These are phyloP conservation scores for Tritrichomonas musculus DNA, from an alignment of 208 protist genomes.

Conservation along the genomic window DNA sequence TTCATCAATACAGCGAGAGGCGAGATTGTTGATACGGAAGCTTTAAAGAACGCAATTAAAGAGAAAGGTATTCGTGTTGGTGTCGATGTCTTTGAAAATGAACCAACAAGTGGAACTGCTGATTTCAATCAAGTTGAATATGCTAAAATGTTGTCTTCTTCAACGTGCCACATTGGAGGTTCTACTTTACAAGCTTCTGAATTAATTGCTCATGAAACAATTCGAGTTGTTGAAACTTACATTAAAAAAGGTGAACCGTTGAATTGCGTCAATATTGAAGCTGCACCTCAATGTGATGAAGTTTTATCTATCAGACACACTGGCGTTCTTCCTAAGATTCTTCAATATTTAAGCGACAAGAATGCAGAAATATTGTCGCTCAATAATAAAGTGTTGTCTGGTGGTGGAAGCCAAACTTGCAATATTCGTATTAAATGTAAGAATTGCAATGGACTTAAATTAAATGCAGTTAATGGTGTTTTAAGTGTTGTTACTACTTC, in stretches of 20 bases:
- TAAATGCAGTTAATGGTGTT: neutral
- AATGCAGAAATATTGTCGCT: neutral
- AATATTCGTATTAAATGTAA: neutral
- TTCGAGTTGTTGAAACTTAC: neutral
- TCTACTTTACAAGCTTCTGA: neutral
- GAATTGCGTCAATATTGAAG: neutral
- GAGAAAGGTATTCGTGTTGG: slow-evolving; percentile 1
- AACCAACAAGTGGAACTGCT: neutral
- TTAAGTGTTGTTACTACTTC: neutral
- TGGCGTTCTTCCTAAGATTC: neutral
- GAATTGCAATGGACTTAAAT: neutral
- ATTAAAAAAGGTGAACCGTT: neutral
- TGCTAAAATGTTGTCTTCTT: neutral
- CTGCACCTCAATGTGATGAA: neutral
- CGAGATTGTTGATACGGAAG: neutral
- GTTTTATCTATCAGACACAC: neutral
- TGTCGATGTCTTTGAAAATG: neutral
- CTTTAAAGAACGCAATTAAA: neutral
- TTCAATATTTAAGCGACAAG: neutral
- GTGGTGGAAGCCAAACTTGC: neutral
- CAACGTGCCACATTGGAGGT: slow-evolving; percentile 4
- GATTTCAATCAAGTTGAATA: neutral
- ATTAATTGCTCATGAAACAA: neutral
- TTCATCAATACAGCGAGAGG: neutral
- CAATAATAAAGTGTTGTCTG: neutral